phyloP scores from a whole-genome alignment of 352 stramenopile species.

The Phytopythium mirpurense region DNA sequence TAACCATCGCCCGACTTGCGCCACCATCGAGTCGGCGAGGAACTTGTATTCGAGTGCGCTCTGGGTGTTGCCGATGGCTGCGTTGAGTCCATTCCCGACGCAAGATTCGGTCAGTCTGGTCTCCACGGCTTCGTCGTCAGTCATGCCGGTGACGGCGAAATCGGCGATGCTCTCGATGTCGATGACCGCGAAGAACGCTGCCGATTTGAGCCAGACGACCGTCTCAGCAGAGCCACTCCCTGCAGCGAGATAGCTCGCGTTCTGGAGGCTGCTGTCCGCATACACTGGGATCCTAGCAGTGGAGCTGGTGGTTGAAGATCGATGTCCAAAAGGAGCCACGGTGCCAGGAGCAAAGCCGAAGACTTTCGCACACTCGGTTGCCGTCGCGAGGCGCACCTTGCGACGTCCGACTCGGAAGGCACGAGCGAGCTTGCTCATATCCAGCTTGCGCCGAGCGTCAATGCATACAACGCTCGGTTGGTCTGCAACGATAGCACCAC shows the following conservation, averaged over 20 bases:
- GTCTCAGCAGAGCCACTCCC: slow-evolving; percentile 41
- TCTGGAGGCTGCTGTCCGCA: slow-evolving; percentile 26
- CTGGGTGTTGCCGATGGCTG: neutral
- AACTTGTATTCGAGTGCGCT: slow-evolving; percentile 44
- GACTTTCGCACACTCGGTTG: slow-evolving; percentile 41
- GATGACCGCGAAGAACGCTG: slow-evolving; percentile 37
- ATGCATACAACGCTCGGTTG: slow-evolving; percentile 46
- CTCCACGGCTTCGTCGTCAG: neutral
- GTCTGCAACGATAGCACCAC: slow-evolving; percentile 15
- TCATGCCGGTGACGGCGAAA: neutral
- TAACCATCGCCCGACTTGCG: slow-evolving; percentile 60
- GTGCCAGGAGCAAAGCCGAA: slow-evolving; percentile 64
- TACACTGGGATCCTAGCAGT: slow-evolving; percentile 23
- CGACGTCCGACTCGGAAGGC: slow-evolving; percentile 45
- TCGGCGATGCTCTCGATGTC: slow-evolving; percentile 22
- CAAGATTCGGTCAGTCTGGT: neutral
- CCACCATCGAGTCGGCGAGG: slow-evolving; percentile 71
- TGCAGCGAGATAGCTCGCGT: slow-evolving; percentile 25
- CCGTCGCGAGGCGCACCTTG: slow-evolving; percentile 58
- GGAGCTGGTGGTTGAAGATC: neutral
- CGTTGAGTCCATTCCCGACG: neutral
- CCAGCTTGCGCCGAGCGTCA: slow-evolving; percentile 44
- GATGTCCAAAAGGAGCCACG: slow-evolving; percentile 56
- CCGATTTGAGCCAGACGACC: slow-evolving; percentile 36
- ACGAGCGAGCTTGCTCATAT: slow-evolving; percentile 36